A percentile compares a stretch with the other conserved stretches of the same genome.
Conservation (phyloP, 371 early-diverging fungal species). For the Gilbertella persicaria region DNA sequence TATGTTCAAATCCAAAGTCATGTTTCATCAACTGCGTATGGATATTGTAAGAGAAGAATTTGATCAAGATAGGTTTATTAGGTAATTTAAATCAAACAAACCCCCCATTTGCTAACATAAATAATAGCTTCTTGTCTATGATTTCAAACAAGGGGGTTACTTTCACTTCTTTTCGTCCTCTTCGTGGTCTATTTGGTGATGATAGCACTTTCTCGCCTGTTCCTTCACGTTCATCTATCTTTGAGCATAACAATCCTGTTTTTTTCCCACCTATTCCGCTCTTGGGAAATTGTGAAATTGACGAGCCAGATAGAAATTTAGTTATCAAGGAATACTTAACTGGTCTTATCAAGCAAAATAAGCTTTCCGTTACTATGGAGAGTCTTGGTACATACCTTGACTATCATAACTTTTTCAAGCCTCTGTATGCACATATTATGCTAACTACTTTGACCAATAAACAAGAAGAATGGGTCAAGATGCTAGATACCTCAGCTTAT, state of each 20-base stretch:
- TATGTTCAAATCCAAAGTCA: conserved; percentile 20
- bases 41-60: conserved; percentile 25
- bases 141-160: too few relatives aligned
- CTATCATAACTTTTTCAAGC: conserved; percentile 15
- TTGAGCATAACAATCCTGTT: too few relatives aligned
- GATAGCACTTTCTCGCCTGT: not conserved
- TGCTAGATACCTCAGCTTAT: conserved; percentile 13
- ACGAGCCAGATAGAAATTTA: not conserved
- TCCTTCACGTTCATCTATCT: not conserved
- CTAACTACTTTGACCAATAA: conserved; percentile 4
- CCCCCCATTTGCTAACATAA: too few relatives aligned
- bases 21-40: conserved; percentile 25
- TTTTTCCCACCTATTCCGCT: conserved; percentile 1
- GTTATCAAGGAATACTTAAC: conserved; percentile 22
- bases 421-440: conserved; percentile 24
- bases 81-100: conserved; percentile 14
- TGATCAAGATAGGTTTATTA: conserved; percentile 19
- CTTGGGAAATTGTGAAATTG: not conserved
- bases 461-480: conserved; percentile 1
- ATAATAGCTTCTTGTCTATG: not conserved
- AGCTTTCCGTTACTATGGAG: conserved; percentile 15
- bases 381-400: conserved; percentile 20
- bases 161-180: not conserved
- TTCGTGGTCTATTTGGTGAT: not conserved
- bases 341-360: conserved; percentile 17